Conservation (phyloP, 2,329 filamentous ascomycete genomes). For the Penicillium hesseltinei region DNA sequence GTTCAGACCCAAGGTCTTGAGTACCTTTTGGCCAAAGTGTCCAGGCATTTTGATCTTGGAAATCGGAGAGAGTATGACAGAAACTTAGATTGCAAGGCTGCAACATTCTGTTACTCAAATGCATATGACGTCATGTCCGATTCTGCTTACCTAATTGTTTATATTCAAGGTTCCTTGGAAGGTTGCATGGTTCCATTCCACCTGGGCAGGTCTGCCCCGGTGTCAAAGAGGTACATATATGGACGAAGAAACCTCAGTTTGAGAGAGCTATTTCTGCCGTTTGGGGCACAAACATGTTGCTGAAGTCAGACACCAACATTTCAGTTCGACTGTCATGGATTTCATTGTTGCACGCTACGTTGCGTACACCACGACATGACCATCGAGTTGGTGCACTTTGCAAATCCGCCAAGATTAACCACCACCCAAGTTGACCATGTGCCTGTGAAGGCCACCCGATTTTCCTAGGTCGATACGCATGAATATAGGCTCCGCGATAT, state of each 20-base stretch:
- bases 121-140: not conserved
- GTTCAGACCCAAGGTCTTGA: slow-evolving; percentile 30
- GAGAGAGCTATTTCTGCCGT: not conserved
- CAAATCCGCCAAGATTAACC: not conserved
- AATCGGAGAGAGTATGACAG: not conserved
- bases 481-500: not conserved
- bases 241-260: too few species aligned
- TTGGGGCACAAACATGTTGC: not conserved
- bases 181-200: too few species aligned
- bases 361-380: not conserved
- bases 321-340: too few species aligned
- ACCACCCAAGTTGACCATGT: not conserved
- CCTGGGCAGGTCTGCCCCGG: not conserved
- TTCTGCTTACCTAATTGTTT: not conserved
- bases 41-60: slow-evolving; percentile 22
- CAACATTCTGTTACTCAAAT: not conserved
- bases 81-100: not conserved
- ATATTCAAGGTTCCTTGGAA: too few species aligned
- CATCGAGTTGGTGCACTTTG: not conserved
- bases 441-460: not conserved
- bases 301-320: not conserved
- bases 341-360: too few species aligned
- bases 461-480: not conserved
- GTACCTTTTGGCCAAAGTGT: slow-evolving; percentile 33
- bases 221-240: not conserved